Conservation (phyloP, 805 yeast genomes). For the Spencermartinsiella europaea region DNA sequence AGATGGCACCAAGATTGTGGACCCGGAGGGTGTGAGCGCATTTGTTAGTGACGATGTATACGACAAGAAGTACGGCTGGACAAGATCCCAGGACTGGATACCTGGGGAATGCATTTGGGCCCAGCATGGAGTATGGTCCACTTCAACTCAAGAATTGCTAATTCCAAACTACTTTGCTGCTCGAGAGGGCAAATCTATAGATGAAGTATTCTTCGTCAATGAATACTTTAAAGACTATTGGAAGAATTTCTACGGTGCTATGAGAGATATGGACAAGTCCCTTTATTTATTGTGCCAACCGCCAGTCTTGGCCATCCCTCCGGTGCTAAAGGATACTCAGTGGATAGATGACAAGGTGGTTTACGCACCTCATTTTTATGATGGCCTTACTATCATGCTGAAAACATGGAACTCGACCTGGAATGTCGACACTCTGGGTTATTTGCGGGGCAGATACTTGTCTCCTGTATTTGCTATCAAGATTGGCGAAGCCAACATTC, state of each 20-base stretch:
- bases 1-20: conserved; percentile 49
- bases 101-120: conserved; percentile 79
- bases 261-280: conserved; percentile 38
- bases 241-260: conserved; percentile 41
- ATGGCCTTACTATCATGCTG: conserved; percentile 89
- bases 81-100: conserved; percentile 58
- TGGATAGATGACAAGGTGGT: conserved; percentile 58
- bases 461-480: conserved; percentile 67
- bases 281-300: conserved; percentile 67
- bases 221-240: conserved; percentile 61
- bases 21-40: conserved; percentile 61
- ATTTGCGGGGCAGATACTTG: conserved; percentile 69
- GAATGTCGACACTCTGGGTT: conserved; percentile 87
- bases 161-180: conserved; percentile 47
- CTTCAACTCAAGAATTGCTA: conserved; percentile 29
- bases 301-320: conserved; percentile 77
- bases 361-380: conserved; percentile 87
- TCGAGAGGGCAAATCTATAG: conserved; percentile 21
- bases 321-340: conserved; percentile 44
- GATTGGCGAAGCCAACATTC: conserved; percentile 70
- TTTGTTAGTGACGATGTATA: conserved; percentile 35
- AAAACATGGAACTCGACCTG: conserved; percentile 79
- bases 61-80: conserved; percentile 69
- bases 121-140: conserved; percentile 71
- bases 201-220: conserved; percentile 41